phyloP scores from a whole-genome alignment of 345 rosid genomes.

The Geranium brycei region DNA sequence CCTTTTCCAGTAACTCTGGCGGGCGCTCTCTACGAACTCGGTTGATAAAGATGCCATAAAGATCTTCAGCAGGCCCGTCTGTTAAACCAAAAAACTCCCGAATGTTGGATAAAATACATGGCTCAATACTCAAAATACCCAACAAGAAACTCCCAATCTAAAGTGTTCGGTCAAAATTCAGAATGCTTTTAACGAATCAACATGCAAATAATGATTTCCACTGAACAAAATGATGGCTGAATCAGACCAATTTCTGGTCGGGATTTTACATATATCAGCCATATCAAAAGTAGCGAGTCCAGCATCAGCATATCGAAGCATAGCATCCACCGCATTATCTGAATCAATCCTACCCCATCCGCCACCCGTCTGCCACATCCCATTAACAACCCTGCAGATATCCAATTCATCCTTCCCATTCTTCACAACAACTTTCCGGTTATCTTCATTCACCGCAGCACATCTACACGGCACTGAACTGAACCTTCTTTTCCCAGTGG shows the following conservation, averaged over 20 bases:
- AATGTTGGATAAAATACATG: too few relatives aligned
- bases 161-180: too few relatives aligned
- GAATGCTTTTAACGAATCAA: too few relatives aligned
- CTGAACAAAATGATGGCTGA: too few relatives aligned
- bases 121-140: too few relatives aligned
- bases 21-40: conserved; percentile 68
- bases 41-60: conserved; percentile 80
- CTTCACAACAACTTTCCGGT: conserved; percentile 24
- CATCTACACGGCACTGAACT: conserved; percentile 17
- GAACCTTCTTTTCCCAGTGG: conserved; percentile 4
- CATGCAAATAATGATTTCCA: too few relatives aligned
- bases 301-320: conserved; percentile 45
- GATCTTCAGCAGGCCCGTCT: conserved; percentile 97
- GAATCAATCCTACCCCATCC: conserved; percentile 46
- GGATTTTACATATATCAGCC: conserved; percentile 46
- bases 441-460: conserved; percentile 19
- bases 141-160: too few relatives aligned
- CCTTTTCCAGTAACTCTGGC: conserved; percentile 50
- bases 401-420: conserved; percentile 42
- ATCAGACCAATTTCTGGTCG: too few relatives aligned
- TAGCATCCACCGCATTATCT: conserved; percentile 34
- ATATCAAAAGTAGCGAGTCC: conserved; percentile 42
- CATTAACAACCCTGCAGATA: conserved; percentile 45
- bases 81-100: conserved; percentile 1
- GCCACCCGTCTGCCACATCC: conserved; percentile 61